phyloP scores from a whole-genome alignment of 495 filamentous ascomycete genomes.

The Tetracladium setigerum region DNA sequence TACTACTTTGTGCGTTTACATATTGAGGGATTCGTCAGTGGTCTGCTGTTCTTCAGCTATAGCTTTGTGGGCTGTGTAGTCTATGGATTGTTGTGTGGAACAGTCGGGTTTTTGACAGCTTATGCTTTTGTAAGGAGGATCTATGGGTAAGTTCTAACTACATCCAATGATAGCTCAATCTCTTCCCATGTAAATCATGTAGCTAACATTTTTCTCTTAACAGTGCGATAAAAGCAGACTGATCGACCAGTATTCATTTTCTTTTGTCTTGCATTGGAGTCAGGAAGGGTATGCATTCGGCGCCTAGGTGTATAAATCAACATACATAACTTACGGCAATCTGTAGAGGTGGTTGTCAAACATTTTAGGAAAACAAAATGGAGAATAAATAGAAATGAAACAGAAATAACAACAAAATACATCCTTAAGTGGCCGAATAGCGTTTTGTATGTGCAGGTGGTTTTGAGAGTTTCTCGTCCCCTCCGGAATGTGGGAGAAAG shows the following conservation, averaged over 20 bases:
- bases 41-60: constrained; percentile 83
- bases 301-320: too few species aligned
- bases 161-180: background rate
- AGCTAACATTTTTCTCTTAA: background rate
- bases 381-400: too few species aligned
- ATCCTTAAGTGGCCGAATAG: too few species aligned
- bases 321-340: too few species aligned
- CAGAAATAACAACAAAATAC: too few species aligned
- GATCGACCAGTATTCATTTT: background rate
- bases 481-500: too few species aligned
- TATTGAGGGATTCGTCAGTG: constrained; percentile 73
- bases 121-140: constrained; percentile 87
- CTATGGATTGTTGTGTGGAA: constrained; percentile 79
- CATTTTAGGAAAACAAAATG: too few species aligned
- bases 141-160: constrained; percentile 58
- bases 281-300: too few species aligned
- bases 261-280: too few species aligned
- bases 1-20: constrained; percentile 81
- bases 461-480: too few species aligned
- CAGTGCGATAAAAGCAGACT: constrained; percentile 17
- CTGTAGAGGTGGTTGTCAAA: too few species aligned
- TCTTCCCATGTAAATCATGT: background rate
- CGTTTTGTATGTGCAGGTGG: too few species aligned
- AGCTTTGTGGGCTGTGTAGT: constrained; percentile 70
- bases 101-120: constrained; percentile 79